A percentile compares a stretch with the other conserved stretches of the same genome.
Evolutionary conservation across 352 stramenopile genomes (phyloP).

Genomic region (Phytophthora brassicae): DNA sequence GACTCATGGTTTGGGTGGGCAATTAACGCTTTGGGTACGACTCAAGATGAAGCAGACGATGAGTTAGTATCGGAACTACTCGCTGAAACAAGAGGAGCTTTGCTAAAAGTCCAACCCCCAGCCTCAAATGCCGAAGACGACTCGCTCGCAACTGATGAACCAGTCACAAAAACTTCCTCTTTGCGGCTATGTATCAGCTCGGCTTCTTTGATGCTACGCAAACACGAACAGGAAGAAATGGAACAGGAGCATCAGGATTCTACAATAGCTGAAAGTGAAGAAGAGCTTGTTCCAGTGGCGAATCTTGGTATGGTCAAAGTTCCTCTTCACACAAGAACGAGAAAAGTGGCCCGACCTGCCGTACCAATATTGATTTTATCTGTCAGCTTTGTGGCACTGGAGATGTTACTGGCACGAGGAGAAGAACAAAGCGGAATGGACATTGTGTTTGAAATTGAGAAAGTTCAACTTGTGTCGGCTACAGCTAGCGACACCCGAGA

Average conservation of each 20-base stretch:
- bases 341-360: conserved; percentile 59
- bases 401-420: conserved; percentile 40
- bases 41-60: conserved; percentile 63
- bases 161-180: conserved; percentile 39
- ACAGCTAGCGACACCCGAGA: conserved; percentile 24
- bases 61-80: conserved; percentile 71
- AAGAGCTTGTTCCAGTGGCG: conserved; percentile 78
- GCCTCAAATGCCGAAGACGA: conserved; percentile 18
- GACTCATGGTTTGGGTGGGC: conserved; percentile 72
- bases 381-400: conserved; percentile 54
- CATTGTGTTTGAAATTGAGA: conserved; percentile 76
- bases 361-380: conserved; percentile 55
- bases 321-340: conserved; percentile 37
- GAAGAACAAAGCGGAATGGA: conserved; percentile 38
- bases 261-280: conserved; percentile 16
- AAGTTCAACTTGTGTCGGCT: conserved; percentile 49
- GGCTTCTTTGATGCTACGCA: conserved; percentile 63
- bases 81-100: conserved; percentile 57
- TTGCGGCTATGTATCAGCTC: conserved; percentile 62
- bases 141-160: conserved; percentile 12
- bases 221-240: conserved; percentile 40
- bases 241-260: conserved; percentile 14
- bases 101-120: conserved; percentile 34
- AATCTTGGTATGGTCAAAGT: conserved; percentile 83
- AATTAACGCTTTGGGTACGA: conserved; percentile 56